These are phyloP conservation scores for Exophiala calicioides DNA, from an alignment of 2,329 filamentous ascomycete genomes.

Conservation along the genomic window DNA sequence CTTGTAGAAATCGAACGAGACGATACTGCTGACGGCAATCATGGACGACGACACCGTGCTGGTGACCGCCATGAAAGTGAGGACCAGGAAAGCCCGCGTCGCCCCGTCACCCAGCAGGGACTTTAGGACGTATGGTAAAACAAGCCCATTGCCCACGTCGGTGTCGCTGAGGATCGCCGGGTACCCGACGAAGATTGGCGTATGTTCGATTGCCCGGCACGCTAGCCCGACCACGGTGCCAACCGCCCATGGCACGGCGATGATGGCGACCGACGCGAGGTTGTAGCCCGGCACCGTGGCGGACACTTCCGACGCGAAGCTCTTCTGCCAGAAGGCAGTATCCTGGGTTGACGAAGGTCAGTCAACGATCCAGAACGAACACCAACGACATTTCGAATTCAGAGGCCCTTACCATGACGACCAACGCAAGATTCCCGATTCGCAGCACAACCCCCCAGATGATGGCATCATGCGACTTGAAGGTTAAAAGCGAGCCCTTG, in stretches of 20 bases:
- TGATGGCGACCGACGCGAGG: constrained; percentile 47
- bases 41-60: constrained; percentile 53
- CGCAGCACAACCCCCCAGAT: constrained; percentile 50
- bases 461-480: constrained; percentile 49
- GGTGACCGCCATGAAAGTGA: constrained; percentile 56
- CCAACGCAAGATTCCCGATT: constrained; percentile 52
- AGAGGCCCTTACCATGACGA: constrained; percentile 47
- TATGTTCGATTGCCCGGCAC: constrained; percentile 49
- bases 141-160: constrained; percentile 48
- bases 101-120: constrained; percentile 48
- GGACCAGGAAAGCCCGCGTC: constrained; percentile 48
- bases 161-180: constrained; percentile 43
- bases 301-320: constrained; percentile 51
- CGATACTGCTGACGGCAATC: constrained; percentile 54
- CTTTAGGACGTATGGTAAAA: constrained; percentile 51
- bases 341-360: too few species aligned
- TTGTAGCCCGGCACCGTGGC: constrained; percentile 52
- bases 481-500: constrained; percentile 49
- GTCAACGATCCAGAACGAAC: background rate
- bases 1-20: constrained; percentile 54
- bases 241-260: constrained; percentile 51
- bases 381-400: background rate
- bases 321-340: constrained; percentile 57
- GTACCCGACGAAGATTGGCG: constrained; percentile 48
- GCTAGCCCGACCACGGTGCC: constrained; percentile 51